These are phyloP conservation scores for Lojkania enalia DNA, from an alignment of 2,329 filamentous ascomycete genomes.

Conservation along the genomic window DNA sequence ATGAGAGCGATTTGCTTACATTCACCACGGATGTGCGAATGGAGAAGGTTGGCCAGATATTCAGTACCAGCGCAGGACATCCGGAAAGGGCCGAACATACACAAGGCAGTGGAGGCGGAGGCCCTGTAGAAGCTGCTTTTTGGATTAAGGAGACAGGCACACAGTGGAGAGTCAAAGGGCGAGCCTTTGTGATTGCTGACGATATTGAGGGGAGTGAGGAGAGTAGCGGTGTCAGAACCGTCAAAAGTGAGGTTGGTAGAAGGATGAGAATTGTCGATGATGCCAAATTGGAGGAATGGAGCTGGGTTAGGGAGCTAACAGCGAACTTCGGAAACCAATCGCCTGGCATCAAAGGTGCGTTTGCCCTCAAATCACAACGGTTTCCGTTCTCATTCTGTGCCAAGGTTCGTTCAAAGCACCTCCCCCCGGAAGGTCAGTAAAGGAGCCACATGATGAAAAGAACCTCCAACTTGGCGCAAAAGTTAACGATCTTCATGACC, in stretches of 20 bases:
- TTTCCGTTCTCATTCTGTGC: constrained; percentile 1
- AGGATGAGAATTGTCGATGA: constrained; percentile 64
- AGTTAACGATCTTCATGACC: constrained; percentile 71
- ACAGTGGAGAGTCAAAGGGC: constrained; percentile 85
- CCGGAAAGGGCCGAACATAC: constrained; percentile 49
- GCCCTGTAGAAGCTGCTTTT: constrained; percentile 78
- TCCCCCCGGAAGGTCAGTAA: constrained; percentile 53
- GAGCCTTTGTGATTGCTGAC: constrained; percentile 72
- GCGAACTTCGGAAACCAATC: constrained; percentile 88
- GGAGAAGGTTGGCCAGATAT: constrained; percentile 77
- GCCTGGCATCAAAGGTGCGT: constrained; percentile 72
- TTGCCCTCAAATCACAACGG: background rate
- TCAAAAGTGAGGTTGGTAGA: constrained; percentile 62
- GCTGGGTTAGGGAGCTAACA: constrained; percentile 77
- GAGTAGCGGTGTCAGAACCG: constrained; percentile 59
- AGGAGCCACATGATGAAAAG: constrained; percentile 50
- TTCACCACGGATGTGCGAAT: constrained; percentile 89
- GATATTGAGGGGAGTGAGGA: constrained; percentile 63
- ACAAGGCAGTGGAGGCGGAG: constrained; percentile 64
- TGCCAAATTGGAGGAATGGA: constrained; percentile 62
- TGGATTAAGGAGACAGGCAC: constrained; percentile 72
- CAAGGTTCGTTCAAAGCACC: constrained; percentile 66
- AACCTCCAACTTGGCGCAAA: constrained; percentile 60
- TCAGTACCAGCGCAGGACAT: constrained; percentile 54
- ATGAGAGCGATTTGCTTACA: constrained; percentile 75